Base-by-base conservation (phyloP, 2,329 filamentous ascomycete genomes). In the Zymoseptoria tritici region DNA sequence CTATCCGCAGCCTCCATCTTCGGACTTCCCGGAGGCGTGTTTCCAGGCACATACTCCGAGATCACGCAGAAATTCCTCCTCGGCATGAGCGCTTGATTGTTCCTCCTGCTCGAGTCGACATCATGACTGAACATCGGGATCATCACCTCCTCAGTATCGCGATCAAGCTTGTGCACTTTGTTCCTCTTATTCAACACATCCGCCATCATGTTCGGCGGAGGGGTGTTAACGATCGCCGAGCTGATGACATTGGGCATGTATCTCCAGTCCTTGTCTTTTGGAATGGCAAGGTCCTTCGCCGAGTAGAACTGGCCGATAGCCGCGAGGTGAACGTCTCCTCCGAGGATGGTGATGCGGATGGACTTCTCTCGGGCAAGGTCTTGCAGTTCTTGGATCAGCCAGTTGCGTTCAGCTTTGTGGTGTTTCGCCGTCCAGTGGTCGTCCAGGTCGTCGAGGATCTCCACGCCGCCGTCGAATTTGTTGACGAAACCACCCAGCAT, bases 361-460 rank as follows among this genome's bases (percentile, higher is more conserved):
- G 91, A 96, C 73, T 96, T 96, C 72, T 94, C 91, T 21, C 90
- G 91, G 8, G 95, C 92, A 60, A 99, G 81, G 69, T 96, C 91
- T 74, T 99, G 95, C 24, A 99, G 79, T 68, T 97, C 91, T 71
- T 94, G 89, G 49, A 99, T 85, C 63, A 97, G 81, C 74, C 90
- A 88, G 63, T 87, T 90, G 55, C 94, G 85, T 75, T 99, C 94
- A 24, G 85, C 81, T 73, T 97, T 99, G 78, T 97, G 92, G 71
- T 91, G 90, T 72, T 91, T 96, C 46, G 93, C 90, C 0, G 93
- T 97, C 94, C 94, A 99, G 72, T 99, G 93, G 73, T 97, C 94
- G 71, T 97, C 93, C 9, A 96, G 78, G 68, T 96, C 91, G 71
- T 96, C 92, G 26, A 96, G 79, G 13, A 97, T 89, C 74, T 97